Conservation (phyloP, 2,329 filamentous ascomycete species). For the Aspergillus ochraceoroseus region DNA sequence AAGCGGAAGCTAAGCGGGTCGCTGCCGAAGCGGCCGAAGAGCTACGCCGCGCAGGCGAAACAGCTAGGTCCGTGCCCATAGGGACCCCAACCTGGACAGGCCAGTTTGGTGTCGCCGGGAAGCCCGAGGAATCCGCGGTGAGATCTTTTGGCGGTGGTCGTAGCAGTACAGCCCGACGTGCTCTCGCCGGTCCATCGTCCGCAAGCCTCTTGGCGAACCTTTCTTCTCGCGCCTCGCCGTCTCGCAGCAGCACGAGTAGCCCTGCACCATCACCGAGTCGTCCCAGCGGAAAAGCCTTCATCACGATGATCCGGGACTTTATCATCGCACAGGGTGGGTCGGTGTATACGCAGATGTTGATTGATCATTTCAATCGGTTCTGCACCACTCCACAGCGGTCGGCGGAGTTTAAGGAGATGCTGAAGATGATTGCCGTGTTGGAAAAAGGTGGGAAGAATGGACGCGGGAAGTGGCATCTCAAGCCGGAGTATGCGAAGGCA, state of each 20-base stretch:
- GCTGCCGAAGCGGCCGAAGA: constrained; percentile 73
- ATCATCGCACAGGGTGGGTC: constrained; percentile 71
- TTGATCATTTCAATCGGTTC: constrained; percentile 82
- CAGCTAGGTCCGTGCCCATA: constrained; percentile 66
- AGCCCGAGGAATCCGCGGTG: constrained; percentile 53
- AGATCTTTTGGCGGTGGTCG: constrained; percentile 45
- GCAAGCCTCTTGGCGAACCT: constrained; percentile 40
- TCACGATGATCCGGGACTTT: constrained; percentile 70
- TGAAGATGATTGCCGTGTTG: constrained; percentile 70
- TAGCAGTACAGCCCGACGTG: constrained; percentile 34
- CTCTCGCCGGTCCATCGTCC: constrained; percentile 38
- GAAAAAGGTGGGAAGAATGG: constrained; percentile 50
- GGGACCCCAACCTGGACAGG: constrained; percentile 95
- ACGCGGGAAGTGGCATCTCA: constrained; percentile 56
- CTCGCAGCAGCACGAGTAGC: constrained; percentile 30
- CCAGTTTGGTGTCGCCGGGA: constrained; percentile 69
- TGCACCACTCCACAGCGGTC: constrained; percentile 65
- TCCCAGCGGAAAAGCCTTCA: constrained; percentile 57
- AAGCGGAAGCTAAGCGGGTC: constrained; percentile 73
- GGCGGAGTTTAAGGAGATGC: constrained; percentile 73
- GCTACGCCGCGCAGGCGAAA: constrained; percentile 66
- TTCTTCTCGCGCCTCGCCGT: constrained; percentile 25
- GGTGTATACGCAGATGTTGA: constrained; percentile 75
- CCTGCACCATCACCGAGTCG: constrained; percentile 45
- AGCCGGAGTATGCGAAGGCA: constrained; percentile 49